A percentile compares a stretch with the other conserved stretches of the same genome.
Conservation (phyloP, 2,329 filamentous ascomycete species). For the Aspergillus costaricaensis region DNA sequence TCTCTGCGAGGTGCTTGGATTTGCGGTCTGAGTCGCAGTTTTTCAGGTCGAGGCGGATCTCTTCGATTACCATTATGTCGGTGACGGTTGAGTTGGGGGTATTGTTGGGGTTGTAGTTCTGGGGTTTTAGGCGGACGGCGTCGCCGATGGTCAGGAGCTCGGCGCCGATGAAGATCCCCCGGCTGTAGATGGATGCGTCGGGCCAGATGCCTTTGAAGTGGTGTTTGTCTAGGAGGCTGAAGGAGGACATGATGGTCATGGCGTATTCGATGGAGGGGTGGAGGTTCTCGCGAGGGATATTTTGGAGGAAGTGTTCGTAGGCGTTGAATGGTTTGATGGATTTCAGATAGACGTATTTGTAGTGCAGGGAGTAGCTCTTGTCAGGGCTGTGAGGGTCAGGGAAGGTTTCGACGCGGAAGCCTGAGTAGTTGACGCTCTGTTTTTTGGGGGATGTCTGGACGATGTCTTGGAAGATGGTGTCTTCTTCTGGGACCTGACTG, state of each 20-base stretch:
- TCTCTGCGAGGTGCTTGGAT: constrained; percentile 49
- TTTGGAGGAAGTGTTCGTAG: constrained; percentile 54
- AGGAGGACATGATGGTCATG: constrained; percentile 54
- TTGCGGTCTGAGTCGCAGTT: constrained; percentile 52
- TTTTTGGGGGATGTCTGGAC: constrained; percentile 41
- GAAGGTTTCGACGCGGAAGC: constrained; percentile 60
- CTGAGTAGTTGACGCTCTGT: constrained; percentile 51
- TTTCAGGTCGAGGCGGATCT: constrained; percentile 54
- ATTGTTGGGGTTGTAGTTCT: constrained; percentile 7
- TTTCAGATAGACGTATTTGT: constrained; percentile 57
- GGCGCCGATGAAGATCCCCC: constrained; percentile 58
- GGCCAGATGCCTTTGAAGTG: constrained; percentile 59
- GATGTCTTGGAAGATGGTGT: constrained; percentile 50
- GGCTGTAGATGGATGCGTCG: constrained; percentile 53
- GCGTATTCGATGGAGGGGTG: constrained; percentile 59
- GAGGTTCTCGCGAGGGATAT: constrained; percentile 43
- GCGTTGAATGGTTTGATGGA: constrained; percentile 58
- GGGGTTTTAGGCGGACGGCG: constrained; percentile 53
- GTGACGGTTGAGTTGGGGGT: constrained; percentile 32
- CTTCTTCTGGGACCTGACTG: constrained; percentile 52
- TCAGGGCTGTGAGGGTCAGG: constrained; percentile 53
- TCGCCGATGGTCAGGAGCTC: constrained; percentile 60
- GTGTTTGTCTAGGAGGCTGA: constrained; percentile 55
- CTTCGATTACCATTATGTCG: constrained; percentile 57
- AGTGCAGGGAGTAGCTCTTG: constrained; percentile 56